These are phyloP conservation scores for Chalaropsis thielavioides DNA, from an alignment of 2,329 filamentous ascomycete species.

Conservation along the genomic window DNA sequence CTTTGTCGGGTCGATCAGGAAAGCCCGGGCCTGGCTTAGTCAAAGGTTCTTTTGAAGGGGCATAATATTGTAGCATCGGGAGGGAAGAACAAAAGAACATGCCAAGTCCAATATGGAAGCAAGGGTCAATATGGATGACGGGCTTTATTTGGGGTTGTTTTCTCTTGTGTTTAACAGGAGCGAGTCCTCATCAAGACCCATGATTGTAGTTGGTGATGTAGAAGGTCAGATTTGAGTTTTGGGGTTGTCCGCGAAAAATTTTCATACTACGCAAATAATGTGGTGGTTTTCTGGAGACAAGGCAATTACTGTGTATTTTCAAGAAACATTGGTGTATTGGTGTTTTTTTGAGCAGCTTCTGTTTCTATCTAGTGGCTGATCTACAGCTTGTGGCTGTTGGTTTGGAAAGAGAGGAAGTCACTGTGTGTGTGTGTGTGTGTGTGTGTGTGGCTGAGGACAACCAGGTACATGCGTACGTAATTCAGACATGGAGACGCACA, in stretches of 20 bases:
- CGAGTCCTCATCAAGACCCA: not conserved
- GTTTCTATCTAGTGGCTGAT: no score
- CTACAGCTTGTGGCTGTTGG: no score
- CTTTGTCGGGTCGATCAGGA: conserved; percentile 6
- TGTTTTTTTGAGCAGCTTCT: no score
- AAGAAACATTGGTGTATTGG: no score
- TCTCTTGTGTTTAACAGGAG: not conserved
- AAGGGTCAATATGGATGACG: conserved; percentile 3
- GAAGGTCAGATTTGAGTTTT: not conserved
- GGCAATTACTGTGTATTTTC: no score
- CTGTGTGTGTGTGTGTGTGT: no score
- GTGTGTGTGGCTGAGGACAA: no score
- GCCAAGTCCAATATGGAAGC: not conserved
- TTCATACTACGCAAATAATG: no score
- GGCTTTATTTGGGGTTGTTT: conserved; percentile 1
- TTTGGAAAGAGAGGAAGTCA: no score
- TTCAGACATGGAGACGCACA: no score
- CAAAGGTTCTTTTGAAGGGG: conserved; percentile 5
- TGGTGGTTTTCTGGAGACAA: no score
- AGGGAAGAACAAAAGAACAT: conserved; percentile 8
- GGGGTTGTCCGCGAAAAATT: not conserved
- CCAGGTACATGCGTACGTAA: no score
- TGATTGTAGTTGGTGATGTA: not conserved
- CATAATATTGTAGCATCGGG: not conserved
- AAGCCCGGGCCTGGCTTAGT: conserved; percentile 3